These are phyloP conservation scores for Primulina eburnea DNA, from an alignment of 257 asterid genomes.

Conservation along the genomic window DNA sequence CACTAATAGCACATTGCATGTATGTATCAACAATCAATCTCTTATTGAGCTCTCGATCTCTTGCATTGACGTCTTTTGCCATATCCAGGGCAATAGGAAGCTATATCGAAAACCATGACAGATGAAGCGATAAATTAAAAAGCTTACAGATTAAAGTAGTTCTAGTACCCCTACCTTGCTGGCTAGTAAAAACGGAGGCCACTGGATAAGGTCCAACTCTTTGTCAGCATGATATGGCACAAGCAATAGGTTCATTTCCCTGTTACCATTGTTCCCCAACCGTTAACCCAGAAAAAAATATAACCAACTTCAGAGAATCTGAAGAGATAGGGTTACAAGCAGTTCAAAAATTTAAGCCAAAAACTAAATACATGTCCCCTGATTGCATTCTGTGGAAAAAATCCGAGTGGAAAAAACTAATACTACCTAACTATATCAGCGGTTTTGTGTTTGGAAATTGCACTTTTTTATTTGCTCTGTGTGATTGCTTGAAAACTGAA, in stretches of 20 bases:
- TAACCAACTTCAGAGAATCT: neutral
- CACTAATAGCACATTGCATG: slow-evolving; percentile 86
- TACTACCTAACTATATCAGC: neutral
- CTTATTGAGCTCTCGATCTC: slow-evolving; percentile 88
- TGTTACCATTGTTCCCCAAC: slow-evolving; percentile 24
- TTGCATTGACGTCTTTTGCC: slow-evolving; percentile 91
- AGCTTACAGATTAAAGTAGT: slow-evolving; percentile 24
- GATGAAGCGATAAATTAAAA: neutral
- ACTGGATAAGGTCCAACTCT: slow-evolving; percentile 83
- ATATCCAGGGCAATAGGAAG: slow-evolving; percentile 95
- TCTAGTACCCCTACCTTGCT: slow-evolving; percentile 65
- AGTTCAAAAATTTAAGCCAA: slow-evolving; percentile 1
- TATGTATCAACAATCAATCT: slow-evolving; percentile 67
- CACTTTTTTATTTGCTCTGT: too few relatives aligned
- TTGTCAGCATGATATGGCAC: slow-evolving; percentile 95
- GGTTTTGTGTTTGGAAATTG: too few relatives aligned
- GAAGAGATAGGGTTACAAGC: neutral
- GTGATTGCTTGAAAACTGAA: neutral
- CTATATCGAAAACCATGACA: slow-evolving; percentile 37
- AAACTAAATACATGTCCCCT: neutral
- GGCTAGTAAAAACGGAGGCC: slow-evolving; percentile 99
- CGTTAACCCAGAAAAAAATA: neutral
- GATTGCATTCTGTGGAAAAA: neutral
- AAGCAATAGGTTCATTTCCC: slow-evolving; percentile 89
- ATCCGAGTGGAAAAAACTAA: neutral